Conservation (phyloP, 371 early-diverging fungal species). For the Syncephalastrum monosporum region DNA sequence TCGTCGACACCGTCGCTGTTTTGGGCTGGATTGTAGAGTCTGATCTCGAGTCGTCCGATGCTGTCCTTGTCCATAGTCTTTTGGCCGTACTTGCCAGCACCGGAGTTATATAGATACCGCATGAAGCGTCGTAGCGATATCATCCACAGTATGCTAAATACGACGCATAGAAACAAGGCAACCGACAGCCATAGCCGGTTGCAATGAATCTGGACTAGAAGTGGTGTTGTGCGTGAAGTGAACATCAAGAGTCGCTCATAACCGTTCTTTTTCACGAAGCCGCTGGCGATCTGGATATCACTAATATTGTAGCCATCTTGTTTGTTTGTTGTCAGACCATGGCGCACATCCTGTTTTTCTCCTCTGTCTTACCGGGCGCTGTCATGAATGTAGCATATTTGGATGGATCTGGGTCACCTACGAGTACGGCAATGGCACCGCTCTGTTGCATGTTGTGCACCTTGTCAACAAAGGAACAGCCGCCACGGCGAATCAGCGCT, state of each 20-base stretch:
- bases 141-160: constrained; percentile 17
- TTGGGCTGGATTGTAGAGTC: constrained; percentile 54
- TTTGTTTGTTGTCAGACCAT: neutral
- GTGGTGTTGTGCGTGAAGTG: too few species aligned
- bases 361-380: constrained; percentile 58
- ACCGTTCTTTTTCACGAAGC: constrained; percentile 67
- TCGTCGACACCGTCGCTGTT: constrained; percentile 61
- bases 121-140: constrained; percentile 37
- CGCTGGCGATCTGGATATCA: constrained; percentile 74
- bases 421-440: constrained; percentile 85
- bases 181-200: neutral
- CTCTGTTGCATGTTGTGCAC: constrained; percentile 83
- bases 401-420: constrained; percentile 73
- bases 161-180: constrained; percentile 28
- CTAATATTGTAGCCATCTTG: constrained; percentile 58
- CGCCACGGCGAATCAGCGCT: constrained; percentile 79
- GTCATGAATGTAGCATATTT: constrained; percentile 83
- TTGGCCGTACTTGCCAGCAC: constrained; percentile 52
- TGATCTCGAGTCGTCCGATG: constrained; percentile 61
- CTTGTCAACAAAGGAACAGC: constrained; percentile 84
- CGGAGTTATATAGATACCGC: constrained; percentile 60
- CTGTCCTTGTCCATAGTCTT: constrained; percentile 70
- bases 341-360: neutral
- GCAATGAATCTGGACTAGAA: neutral
- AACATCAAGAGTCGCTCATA: constrained; percentile 25